These are phyloP conservation scores for Epichloe coenophiala DNA, from an alignment of 2,329 filamentous ascomycete genomes.

Conservation along the genomic window DNA sequence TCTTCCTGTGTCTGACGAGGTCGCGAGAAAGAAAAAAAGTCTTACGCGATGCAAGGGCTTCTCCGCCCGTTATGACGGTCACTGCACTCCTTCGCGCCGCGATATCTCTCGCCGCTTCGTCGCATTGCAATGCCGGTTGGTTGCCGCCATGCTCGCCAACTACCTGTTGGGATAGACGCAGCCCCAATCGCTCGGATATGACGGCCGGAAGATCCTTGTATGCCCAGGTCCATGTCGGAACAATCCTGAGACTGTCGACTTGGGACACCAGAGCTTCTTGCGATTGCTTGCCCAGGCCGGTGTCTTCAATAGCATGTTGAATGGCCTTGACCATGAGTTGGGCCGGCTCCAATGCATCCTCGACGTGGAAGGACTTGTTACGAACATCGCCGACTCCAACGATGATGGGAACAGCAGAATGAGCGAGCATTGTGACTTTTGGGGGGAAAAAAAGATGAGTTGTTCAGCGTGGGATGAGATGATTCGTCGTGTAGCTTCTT, in stretches of 20 bases:
- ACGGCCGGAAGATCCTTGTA: conserved; percentile 45
- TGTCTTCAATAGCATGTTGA: conserved; percentile 35
- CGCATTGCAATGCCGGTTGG: conserved; percentile 47
- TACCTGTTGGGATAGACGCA: conserved; percentile 31
- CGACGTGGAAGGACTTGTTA: conserved; percentile 33
- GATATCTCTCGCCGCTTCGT: conserved; percentile 47
- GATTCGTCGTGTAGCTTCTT: too few relatives aligned
- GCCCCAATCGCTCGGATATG: conserved; percentile 33
- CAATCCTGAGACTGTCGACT: conserved; percentile 46
- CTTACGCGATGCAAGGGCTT: conserved; percentile 46
- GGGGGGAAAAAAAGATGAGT: too few relatives aligned
- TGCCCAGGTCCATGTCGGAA: conserved; percentile 53
- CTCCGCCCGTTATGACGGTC: conserved; percentile 48
- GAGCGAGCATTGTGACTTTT: not conserved
- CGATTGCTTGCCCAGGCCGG: conserved; percentile 12
- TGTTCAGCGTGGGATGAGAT: too few relatives aligned
- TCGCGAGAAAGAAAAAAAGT: not conserved
- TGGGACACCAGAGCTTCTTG: conserved; percentile 6
- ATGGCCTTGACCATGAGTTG: conserved; percentile 46
- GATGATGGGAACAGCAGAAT: conserved; percentile 32
- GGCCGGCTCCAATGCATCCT: conserved; percentile 43
- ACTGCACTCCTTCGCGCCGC: conserved; percentile 38
- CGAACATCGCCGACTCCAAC: conserved; percentile 50
- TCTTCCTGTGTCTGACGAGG: too few relatives aligned
- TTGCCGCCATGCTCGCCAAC: conserved; percentile 50